phyloP scores from a whole-genome alignment of 139 green algal species.

The Ettlia oleoabundans region DNA sequence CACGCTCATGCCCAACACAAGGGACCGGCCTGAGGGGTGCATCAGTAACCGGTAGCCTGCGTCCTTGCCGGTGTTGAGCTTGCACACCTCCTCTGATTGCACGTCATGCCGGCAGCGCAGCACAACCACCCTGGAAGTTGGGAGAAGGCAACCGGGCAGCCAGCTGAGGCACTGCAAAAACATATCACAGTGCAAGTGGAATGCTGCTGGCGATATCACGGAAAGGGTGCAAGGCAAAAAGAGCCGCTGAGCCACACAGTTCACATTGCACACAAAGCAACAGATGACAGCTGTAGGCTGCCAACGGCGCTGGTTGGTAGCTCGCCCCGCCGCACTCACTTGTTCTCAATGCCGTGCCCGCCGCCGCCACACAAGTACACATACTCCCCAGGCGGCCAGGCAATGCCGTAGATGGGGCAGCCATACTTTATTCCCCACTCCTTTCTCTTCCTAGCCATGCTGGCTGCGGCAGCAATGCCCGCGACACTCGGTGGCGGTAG shows the following conservation, averaged over 20 bases:
- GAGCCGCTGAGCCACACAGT: neutral
- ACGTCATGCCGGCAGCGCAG: slow-evolving; percentile 9
- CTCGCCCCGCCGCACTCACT: no score
- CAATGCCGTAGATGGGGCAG: slow-evolving; percentile 49
- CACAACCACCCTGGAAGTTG: slow-evolving; percentile 50
- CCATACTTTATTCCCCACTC: slow-evolving; percentile 33
- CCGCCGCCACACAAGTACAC: slow-evolving; percentile 57
- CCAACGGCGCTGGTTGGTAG: no score
- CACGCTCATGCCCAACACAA: slow-evolving; percentile 37
- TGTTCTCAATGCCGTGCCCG: slow-evolving; percentile 65
- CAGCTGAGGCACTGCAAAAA: no score
- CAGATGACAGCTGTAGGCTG: neutral
- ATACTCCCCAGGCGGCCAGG: slow-evolving; percentile 47
- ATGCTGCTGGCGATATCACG: no score
- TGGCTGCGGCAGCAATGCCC: no score
- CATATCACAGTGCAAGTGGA: no score
- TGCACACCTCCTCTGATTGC: slow-evolving; percentile 45
- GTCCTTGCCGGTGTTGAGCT: slow-evolving; percentile 45
- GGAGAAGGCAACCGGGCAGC: no score
- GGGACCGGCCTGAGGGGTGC: slow-evolving; percentile 36
- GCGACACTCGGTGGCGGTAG: neutral
- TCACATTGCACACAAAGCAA: neutral
- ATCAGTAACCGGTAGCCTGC: slow-evolving; percentile 46
- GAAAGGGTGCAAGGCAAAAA: no score
- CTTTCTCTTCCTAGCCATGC: slow-evolving; percentile 22